Percentiles rank a stretch among this genome's conserved stretches.
These are phyloP conservation scores for Suzukiozyma palmioleophila DNA, from an alignment of 1,139 yeast genomes.

Conservation along the genomic window DNA sequence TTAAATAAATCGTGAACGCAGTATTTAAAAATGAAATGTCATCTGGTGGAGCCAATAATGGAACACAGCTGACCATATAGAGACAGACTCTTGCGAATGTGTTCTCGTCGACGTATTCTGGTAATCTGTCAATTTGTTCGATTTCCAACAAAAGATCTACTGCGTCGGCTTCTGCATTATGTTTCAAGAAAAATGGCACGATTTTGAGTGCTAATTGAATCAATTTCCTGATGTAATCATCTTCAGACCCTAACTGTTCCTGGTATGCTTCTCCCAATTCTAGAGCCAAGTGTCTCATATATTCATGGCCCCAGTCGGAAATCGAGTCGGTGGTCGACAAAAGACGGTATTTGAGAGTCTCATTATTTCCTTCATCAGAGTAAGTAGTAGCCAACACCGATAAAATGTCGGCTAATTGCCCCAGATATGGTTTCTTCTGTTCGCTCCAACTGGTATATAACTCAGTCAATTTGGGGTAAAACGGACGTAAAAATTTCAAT, in stretches of 20 bases:
- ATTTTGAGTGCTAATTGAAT: conserved; percentile 68
- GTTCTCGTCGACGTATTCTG: conserved; percentile 78
- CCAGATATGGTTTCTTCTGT: conserved; percentile 15
- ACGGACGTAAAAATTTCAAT: conserved; percentile 88
- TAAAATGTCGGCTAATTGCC: conserved; percentile 67
- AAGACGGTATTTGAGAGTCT: conserved; percentile 77
- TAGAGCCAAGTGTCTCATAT: conserved; percentile 89
- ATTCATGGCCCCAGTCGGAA: conserved; percentile 97
- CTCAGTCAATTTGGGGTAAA: conserved; percentile 61
- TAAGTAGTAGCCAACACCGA: conserved; percentile 96
- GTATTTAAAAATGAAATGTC: conserved; percentile 82
- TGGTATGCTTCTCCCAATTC: conserved; percentile 89
- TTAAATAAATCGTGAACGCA: conserved; percentile 82
- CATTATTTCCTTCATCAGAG: conserved; percentile 77
- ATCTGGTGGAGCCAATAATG: conserved; percentile 92
- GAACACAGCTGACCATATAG: conserved; percentile 94
- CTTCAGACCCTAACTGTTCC: conserved; percentile 57
- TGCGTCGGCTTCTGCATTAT: conserved; percentile 98
- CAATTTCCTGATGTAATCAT: conserved; percentile 41
- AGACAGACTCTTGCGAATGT: conserved; percentile 87
- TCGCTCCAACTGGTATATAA: conserved; percentile 65
- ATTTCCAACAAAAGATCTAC: conserved; percentile 88
- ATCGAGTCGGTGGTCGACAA: conserved; percentile 55
- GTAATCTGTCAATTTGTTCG: conserved; percentile 78
- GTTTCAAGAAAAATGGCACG: conserved; percentile 86